Evolutionary conservation across 2,329 filamentous ascomycete species (phyloP), one percentile per base, ranked within the genome.

Genomic region (Exophiala bonariae): DNA sequence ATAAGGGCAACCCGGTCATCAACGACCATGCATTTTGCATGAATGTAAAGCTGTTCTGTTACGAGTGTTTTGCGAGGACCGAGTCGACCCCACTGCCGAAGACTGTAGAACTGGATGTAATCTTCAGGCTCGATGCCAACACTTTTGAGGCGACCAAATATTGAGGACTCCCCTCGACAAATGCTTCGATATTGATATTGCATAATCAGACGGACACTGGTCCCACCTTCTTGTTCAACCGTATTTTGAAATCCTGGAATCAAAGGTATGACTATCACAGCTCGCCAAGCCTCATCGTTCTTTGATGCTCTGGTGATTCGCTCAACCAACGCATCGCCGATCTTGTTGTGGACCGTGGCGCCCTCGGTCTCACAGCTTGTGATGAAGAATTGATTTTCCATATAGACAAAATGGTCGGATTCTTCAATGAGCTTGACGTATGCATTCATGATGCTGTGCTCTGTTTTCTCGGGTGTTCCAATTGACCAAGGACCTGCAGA

Each of bases 241-340:
- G 90, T 95, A 62, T 95, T 96, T 68, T 97, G 91, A 70, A 97
- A 99, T 2, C 93, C 93, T n/a, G 93, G 93, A 83, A 99, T 95
- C 23, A 99, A 76, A 1, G 93, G 93, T 49, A 99, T 95, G 52
- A 97, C 70, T 55, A 97, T 86, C 50, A 90, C 85, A 31, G 87
- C 89, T 54, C 88, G 85, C 93, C 93, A 99, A 44, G 89, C 83
- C 66, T 97, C 89, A 40, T 85, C 82, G 28, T 95, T 89, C 57
- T 85, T 80, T 58, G 89, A 80, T 0, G 93, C 93, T 49, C 88
- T 82, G 51, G 91, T 85, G 60, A 95, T 93, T 39, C 93, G 87
- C 60, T 96, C 87, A 7, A 97, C 92, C 23, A 99, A 76, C 3
- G 93, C 92, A 69, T 97, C 92, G 41, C 92, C 92, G 58, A 99